Conservation (phyloP, 331 rosid genomes). For the Erythrophleum ivorense region DNA sequence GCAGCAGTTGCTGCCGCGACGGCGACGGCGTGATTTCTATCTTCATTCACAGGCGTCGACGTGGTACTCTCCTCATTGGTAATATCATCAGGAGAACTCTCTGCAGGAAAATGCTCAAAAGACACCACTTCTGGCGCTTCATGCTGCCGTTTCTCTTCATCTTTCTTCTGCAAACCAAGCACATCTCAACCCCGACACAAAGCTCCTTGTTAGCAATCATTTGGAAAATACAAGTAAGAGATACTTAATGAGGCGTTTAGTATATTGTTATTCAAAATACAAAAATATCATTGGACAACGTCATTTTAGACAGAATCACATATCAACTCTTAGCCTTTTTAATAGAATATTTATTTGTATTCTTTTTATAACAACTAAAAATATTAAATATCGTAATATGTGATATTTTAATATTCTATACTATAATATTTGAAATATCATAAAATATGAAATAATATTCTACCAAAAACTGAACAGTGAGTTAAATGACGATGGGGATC, state of each 20-base stretch:
- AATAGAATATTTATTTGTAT: no score
- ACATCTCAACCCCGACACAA: conserved; percentile 29
- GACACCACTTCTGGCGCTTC: conserved; percentile 80
- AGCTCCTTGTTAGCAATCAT: conserved; percentile 17
- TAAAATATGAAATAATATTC: background rate
- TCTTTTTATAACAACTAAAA: no score
- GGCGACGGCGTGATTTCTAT: conserved; percentile 70
- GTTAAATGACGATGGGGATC: conserved; percentile 45
- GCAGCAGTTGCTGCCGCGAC: conserved; percentile 85
- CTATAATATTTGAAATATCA: no score
- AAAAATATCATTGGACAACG: background rate
- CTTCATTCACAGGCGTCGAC: conserved; percentile 60
- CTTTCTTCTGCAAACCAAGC: conserved; percentile 45
- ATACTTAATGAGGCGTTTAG: background rate
- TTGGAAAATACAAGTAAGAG: background rate
- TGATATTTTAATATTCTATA: no score
- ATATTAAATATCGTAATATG: no score
- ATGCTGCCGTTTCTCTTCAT: conserved; percentile 58
- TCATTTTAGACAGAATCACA: background rate
- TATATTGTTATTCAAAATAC: background rate
- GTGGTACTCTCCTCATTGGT: conserved; percentile 63
- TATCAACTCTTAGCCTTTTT: no score
- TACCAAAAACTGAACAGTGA: background rate
- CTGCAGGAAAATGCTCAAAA: conserved; percentile 76
- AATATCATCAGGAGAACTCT: conserved; percentile 76